A percentile compares a stretch with the other conserved stretches of the same genome.
Conservation (phyloP, 2,329 filamentous ascomycete species). For the Rutstroemia sp. region DNA sequence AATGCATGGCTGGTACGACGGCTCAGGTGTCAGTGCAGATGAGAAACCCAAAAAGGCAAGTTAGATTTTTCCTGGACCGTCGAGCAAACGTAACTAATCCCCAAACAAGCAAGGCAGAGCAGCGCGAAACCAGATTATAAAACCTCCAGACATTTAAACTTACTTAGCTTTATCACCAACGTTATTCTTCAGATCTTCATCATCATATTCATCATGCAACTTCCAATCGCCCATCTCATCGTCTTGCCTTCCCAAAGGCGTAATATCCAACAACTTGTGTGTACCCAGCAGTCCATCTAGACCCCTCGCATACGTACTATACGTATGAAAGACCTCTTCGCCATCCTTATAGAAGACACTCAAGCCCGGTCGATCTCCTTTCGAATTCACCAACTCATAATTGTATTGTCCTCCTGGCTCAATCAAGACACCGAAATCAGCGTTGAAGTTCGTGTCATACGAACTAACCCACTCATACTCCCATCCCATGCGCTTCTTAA, state of each 20-base stretch:
- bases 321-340: conserved; percentile 33
- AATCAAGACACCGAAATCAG: conserved; percentile 33
- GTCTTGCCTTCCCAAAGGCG: conserved; percentile 31
- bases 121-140: too few species aligned
- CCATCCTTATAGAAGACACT: conserved; percentile 32
- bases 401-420: conserved; percentile 22
- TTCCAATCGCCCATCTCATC: conserved; percentile 7
- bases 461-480: conserved; percentile 36
- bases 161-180: too few species aligned
- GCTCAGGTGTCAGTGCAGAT: too few species aligned
- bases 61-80: too few species aligned
- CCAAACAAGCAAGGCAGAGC: too few species aligned
- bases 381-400: background rate
- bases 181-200: background rate
- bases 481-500: conserved; percentile 35
- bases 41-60: too few species aligned
- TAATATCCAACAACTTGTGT: conserved; percentile 30
- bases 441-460: conserved; percentile 33
- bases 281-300: conserved; percentile 29
- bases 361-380: conserved; percentile 32
- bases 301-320: conserved; percentile 31
- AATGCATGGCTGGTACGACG: too few species aligned
- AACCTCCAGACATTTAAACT: too few species aligned
- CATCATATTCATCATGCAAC: conserved; percentile 17
- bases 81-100: too few species aligned